Percentiles rank a stretch among this genome's conserved stretches.
These are phyloP conservation scores for Hyaloperonospora brassicae DNA, from an alignment of 352 stramenopile species.

Conservation along the genomic window DNA sequence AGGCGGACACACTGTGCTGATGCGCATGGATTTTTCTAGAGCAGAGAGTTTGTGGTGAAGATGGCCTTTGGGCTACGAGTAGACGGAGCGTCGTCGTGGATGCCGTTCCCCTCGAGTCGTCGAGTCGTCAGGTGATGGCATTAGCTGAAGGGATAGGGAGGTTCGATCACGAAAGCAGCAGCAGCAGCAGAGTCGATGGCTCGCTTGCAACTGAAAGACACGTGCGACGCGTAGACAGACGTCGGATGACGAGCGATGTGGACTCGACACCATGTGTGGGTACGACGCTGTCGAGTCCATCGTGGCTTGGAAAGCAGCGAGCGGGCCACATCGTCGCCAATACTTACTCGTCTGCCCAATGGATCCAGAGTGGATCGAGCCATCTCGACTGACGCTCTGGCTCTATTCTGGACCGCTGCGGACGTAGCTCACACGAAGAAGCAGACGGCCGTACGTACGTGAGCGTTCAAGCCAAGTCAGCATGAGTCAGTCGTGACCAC, in stretches of 20 bases:
- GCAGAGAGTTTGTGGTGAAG: too few species aligned
- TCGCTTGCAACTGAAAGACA: conserved; percentile 44
- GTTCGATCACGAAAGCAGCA: conserved; percentile 9
- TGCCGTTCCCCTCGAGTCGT: conserved; percentile 40
- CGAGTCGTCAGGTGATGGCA: conserved; percentile 47
- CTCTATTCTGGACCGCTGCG: conserved; percentile 42
- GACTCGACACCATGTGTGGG: conserved; percentile 35
- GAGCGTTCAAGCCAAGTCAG: conserved; percentile 33
- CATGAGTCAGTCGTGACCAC: conserved; percentile 21
- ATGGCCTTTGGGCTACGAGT: conserved; percentile 39
- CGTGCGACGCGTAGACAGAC: conserved; percentile 37
- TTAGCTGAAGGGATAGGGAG: conserved; percentile 22
- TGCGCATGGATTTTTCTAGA: too few species aligned
- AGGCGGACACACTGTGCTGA: conserved; percentile 35
- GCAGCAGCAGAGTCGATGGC: conserved; percentile 63
- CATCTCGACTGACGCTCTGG: conserved; percentile 37
- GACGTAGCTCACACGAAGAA: conserved; percentile 36
- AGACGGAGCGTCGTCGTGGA: conserved; percentile 45
- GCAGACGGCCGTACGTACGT: conserved; percentile 30
- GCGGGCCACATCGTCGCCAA: conserved; percentile 23
- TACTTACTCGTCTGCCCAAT: conserved; percentile 39
- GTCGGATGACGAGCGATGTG: conserved; percentile 43
- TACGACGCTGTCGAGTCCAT: conserved; percentile 49
- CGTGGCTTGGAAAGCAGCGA: conserved; percentile 31
- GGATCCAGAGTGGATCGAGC: conserved; percentile 65